These are phyloP conservation scores for Phytophthora litchii DNA, from an alignment of 352 stramenopile genomes.

Conservation along the genomic window DNA sequence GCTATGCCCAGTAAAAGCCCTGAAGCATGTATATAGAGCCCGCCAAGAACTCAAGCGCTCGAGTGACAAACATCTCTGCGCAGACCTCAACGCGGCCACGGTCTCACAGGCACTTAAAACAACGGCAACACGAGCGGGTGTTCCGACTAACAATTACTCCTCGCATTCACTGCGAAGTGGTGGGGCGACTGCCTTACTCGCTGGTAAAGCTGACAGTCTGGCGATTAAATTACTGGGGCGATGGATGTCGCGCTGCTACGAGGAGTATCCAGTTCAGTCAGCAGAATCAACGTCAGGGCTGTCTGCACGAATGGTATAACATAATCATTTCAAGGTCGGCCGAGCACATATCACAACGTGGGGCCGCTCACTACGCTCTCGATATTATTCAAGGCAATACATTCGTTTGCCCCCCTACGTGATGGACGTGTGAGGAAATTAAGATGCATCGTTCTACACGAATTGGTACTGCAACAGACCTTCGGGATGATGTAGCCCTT, in stretches of 20 bases:
- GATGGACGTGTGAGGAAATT: no score
- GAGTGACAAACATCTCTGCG: neutral
- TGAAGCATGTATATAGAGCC: neutral
- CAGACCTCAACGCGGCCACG: neutral
- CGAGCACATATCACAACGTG: no score
- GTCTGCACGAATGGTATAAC: no score
- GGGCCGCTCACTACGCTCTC: no score
- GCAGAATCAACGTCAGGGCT: conserved; percentile 1
- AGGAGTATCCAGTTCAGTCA: conserved; percentile 5
- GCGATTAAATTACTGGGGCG: conserved; percentile 13
- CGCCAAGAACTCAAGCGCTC: neutral
- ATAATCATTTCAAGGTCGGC: no score
- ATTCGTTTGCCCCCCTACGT: no score
- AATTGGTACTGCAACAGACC: neutral
- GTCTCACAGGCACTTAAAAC: neutral
- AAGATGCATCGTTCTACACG: conserved; percentile 2
- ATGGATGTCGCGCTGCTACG: conserved; percentile 4
- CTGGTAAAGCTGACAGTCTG: conserved; percentile 1
- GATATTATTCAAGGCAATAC: no score
- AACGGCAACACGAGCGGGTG: neutral
- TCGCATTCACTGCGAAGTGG: conserved; percentile 5
- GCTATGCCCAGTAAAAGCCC: conserved; percentile 15
- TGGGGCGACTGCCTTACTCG: neutral
- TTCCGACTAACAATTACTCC: conserved; percentile 1
- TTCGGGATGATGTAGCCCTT: no score